Conservation (phyloP, 2,329 filamentous ascomycete genomes). For the Ophiosphaerella herpotricha region DNA sequence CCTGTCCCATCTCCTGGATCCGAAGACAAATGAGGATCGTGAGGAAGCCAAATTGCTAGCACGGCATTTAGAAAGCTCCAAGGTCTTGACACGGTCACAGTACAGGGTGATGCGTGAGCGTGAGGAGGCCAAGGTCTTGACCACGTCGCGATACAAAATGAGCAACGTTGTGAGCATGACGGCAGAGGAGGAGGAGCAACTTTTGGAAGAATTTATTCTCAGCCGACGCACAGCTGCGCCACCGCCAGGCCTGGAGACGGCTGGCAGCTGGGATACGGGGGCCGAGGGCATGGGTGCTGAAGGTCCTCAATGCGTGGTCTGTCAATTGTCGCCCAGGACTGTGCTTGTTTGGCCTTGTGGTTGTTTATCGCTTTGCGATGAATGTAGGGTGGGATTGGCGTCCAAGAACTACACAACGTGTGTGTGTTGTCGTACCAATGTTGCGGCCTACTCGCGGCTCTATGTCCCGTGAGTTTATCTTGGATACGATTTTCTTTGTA, state of each 20-base stretch:
- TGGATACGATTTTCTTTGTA: neutral
- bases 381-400: conserved; percentile 88
- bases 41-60: conserved; percentile 82
- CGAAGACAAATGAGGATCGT: conserved; percentile 74
- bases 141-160: conserved; percentile 43
- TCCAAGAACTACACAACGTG: conserved; percentile 98
- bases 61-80: conserved; percentile 72
- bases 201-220: conserved; percentile 65
- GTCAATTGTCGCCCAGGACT: conserved; percentile 81
- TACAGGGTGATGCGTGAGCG: conserved; percentile 71
- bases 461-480: conserved; percentile 71
- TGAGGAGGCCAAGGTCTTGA: conserved; percentile 71
- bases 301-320: conserved; percentile 89
- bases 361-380: conserved; percentile 91
- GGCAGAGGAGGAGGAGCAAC: conserved; percentile 60
- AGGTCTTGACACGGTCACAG: conserved; percentile 79
- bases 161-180: conserved; percentile 30
- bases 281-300: conserved; percentile 73
- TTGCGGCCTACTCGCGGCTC: conserved; percentile 85
- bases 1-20: conserved; percentile 81
- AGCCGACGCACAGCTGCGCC: conserved; percentile 53
- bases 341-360: conserved; percentile 97
- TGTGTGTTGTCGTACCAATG: conserved; percentile 88
- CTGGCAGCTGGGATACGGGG: conserved; percentile 66
- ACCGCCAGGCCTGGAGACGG: conserved; percentile 38